Evolutionary conservation across 768 basidiomycete genomes (phyloP).

Genomic region (Cyclocybe cylindracea): DNA sequence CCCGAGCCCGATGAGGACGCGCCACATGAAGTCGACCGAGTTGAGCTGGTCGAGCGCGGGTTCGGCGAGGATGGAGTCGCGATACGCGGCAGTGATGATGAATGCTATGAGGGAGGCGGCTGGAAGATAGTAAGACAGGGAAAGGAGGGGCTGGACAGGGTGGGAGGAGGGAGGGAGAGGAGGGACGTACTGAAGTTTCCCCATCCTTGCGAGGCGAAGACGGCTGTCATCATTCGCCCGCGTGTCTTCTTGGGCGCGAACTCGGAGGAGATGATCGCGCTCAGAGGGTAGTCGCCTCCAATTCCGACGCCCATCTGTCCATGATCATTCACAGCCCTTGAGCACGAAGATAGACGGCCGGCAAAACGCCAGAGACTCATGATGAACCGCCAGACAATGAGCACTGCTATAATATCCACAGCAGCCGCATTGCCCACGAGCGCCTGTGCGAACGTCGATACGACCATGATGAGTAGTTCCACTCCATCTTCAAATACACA

Average conservation of each 20-base stretch:
- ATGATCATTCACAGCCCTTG: too few species aligned
- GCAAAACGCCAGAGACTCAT: slow-evolving; percentile 24
- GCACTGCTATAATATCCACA: slow-evolving; percentile 70
- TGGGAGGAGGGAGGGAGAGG: not conserved
- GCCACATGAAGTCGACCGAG: slow-evolving; percentile 80
- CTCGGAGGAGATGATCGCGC: slow-evolving; percentile 86
- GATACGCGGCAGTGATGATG: slow-evolving; percentile 69
- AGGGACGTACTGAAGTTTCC: slow-evolving; percentile 75
- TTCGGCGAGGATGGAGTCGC: slow-evolving; percentile 49
- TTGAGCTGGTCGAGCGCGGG: slow-evolving; percentile 33
- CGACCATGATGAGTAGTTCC: slow-evolving; percentile 80
- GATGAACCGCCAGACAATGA: slow-evolving; percentile 85
- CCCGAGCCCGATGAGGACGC: slow-evolving; percentile 86
- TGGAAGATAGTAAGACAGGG: slow-evolving; percentile 17
- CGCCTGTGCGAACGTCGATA: slow-evolving; percentile 79
- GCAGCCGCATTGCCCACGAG: slow-evolving; percentile 68
- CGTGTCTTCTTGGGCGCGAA: slow-evolving; percentile 78
- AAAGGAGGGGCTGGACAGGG: not conserved
- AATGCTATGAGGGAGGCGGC: slow-evolving; percentile 68
- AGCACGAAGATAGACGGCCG: slow-evolving; percentile 1
- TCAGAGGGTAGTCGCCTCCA: slow-evolving; percentile 87
- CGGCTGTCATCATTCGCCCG: slow-evolving; percentile 87
- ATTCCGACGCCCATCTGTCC: slow-evolving; percentile 76
- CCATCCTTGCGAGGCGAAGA: slow-evolving; percentile 87
- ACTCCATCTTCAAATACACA: slow-evolving; percentile 50